Percentiles rank a stretch among this genome's conserved stretches.
These are phyloP conservation scores for Calophaca sinica DNA, from an alignment of 306 rosid species.

Conservation along the genomic window DNA sequence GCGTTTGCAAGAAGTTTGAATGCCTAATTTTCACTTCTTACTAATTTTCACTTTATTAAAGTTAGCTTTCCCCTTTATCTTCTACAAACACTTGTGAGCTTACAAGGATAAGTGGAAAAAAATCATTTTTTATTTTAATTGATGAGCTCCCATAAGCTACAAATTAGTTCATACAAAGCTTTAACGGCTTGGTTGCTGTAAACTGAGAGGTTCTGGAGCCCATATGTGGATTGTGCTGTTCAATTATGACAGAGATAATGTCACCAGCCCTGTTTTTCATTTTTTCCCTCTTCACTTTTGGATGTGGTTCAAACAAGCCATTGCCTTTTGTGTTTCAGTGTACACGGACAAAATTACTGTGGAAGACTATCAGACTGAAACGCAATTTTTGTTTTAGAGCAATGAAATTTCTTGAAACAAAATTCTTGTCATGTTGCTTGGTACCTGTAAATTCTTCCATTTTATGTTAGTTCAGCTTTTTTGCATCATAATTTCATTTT, in stretches of 20 bases:
- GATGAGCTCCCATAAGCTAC: no score
- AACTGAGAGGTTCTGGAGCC: conserved; percentile 9
- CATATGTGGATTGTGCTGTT: conserved; percentile 9
- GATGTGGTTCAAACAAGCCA: conserved; percentile 1
- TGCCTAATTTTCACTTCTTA: not conserved
- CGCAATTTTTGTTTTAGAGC: not conserved
- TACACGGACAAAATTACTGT: not conserved
- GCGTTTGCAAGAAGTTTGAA: no score
- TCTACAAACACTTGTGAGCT: no score
- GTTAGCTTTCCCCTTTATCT: no score
- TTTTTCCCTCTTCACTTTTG: not conserved
- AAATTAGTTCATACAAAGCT: not conserved
- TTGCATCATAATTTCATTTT: conserved; percentile 6
- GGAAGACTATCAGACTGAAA: conserved; percentile 9
- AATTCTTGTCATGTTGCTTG: not conserved
- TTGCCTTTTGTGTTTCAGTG: no score
- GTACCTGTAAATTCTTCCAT: not conserved
- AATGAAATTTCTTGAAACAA: not conserved
- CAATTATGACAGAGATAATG: conserved; percentile 24
- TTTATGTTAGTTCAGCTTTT: conserved; percentile 5
- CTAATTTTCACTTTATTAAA: no score
- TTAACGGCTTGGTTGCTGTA: conserved; percentile 11
- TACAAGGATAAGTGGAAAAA: no score
- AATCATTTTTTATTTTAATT: no score
- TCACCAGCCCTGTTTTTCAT: not conserved